Evolutionary conservation across 441 rosid genomes (phyloP).

Genomic region (Erysimum pusillum): DNA sequence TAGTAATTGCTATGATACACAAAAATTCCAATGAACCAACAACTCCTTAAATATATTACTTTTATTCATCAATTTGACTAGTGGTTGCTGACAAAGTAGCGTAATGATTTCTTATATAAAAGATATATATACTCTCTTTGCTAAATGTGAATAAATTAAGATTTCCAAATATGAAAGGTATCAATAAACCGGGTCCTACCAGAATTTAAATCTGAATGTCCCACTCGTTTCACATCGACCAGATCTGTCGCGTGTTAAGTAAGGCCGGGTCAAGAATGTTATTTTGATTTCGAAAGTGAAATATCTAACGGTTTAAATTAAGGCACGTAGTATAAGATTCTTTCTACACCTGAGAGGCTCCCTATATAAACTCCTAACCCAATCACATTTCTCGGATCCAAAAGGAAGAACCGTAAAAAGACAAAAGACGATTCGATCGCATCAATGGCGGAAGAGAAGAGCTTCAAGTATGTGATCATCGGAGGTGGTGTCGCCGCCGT

Average conservation of each 20-base stretch:
- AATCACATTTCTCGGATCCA: slow-evolving; percentile 28
- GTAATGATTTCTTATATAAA: not conserved
- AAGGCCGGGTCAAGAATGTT: slow-evolving; percentile 37
- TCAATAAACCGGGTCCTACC: slow-evolving; percentile 31
- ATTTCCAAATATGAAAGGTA: slow-evolving; percentile 14
- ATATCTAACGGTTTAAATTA: not conserved
- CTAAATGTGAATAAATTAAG: not conserved
- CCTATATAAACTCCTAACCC: slow-evolving; percentile 33
- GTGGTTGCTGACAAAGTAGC: slow-evolving; percentile 18
- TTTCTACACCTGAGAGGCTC: not conserved
- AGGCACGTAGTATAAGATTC: slow-evolving; percentile 39
- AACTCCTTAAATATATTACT: slow-evolving; percentile 9
- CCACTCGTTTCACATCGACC: slow-evolving; percentile 18
- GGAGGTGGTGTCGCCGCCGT: slow-evolving; percentile 67
- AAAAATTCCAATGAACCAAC: slow-evolving; percentile 2
- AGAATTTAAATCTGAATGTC: slow-evolving; percentile 14
- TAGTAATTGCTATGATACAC: not conserved
- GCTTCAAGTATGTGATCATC: slow-evolving; percentile 56
- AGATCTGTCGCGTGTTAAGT: not conserved
- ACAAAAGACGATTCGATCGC: slow-evolving; percentile 16
- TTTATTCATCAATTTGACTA: slow-evolving; percentile 8
- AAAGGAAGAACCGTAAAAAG: not conserved
- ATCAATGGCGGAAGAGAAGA: slow-evolving; percentile 50
- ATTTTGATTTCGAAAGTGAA: slow-evolving; percentile 1
- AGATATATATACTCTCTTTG: not conserved